Evolutionary conservation across 2,329 filamentous ascomycete genomes (phyloP).

Genomic region (Diplodia seriata): DNA sequence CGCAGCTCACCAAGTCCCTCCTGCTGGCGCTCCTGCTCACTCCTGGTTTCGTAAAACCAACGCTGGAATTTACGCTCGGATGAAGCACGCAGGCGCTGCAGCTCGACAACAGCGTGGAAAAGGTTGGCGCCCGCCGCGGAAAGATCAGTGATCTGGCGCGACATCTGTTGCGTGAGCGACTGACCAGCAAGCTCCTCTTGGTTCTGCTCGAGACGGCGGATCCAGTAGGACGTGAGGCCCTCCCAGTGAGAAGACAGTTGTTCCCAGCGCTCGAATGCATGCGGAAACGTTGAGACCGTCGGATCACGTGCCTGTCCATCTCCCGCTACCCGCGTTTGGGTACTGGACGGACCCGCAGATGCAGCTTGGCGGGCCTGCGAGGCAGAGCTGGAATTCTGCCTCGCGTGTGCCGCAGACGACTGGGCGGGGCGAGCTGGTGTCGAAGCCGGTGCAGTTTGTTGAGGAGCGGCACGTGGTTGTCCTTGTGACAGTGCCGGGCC

Average conservation of each 20-base stretch:
- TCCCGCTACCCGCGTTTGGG: slow-evolving; percentile 39
- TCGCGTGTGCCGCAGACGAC: slow-evolving; percentile 37
- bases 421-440: slow-evolving; percentile 28
- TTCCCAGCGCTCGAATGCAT: slow-evolving; percentile 98
- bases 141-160: slow-evolving; percentile 94
- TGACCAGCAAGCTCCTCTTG: slow-evolving; percentile 82
- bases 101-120: slow-evolving; percentile 95
- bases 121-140: slow-evolving; percentile 95
- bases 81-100: slow-evolving; percentile 90
- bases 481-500: slow-evolving; percentile 42
- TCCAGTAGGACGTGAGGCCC: slow-evolving; percentile 96
- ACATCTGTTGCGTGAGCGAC: slow-evolving; percentile 84
- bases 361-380: slow-evolving; percentile 42
- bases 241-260: slow-evolving; percentile 98
- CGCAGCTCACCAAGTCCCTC: slow-evolving; percentile 86
- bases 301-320: slow-evolving; percentile 44
- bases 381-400: slow-evolving; percentile 43
- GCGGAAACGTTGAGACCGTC: slow-evolving; percentile 76
- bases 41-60: slow-evolving; percentile 96
- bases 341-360: slow-evolving; percentile 36
- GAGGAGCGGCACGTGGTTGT: slow-evolving; percentile 43
- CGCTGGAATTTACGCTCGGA: slow-evolving; percentile 98
- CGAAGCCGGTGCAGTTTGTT: slow-evolving; percentile 39
- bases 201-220: slow-evolving; percentile 88
- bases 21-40: slow-evolving; percentile 83